These are phyloP conservation scores for Fusarium cyanostomum DNA, from an alignment of 2,329 filamentous ascomycete species.

Conservation along the genomic window DNA sequence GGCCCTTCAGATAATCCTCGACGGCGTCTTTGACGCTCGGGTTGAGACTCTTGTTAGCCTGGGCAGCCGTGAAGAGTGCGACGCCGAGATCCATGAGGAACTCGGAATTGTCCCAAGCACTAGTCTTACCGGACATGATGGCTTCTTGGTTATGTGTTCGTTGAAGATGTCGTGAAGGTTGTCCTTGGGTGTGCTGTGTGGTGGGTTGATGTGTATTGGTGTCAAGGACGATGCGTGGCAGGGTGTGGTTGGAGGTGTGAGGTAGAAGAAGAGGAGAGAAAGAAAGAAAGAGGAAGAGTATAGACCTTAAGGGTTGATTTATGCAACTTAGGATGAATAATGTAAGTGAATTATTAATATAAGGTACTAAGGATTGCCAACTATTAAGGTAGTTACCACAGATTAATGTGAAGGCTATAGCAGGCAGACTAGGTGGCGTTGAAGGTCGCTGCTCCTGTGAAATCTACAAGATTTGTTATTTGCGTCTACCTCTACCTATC, in stretches of 20 bases:
- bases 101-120: constrained; percentile 46
- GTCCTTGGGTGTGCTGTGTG: neutral
- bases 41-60: constrained; percentile 41
- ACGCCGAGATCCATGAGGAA: constrained; percentile 49
- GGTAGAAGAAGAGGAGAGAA: neutral
- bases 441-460: no score
- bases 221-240: no score
- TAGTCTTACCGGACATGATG: constrained; percentile 35
- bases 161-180: neutral
- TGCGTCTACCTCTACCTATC: neutral
- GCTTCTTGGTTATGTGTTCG: neutral
- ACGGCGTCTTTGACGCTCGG: constrained; percentile 45
- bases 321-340: neutral
- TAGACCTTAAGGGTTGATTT: neutral
- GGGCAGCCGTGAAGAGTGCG: constrained; percentile 46
- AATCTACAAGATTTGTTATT: neutral
- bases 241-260: no score
- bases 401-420: no score
- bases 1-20: constrained; percentile 45
- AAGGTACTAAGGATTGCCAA: no score
- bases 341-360: neutral
- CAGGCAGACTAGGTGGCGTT: no score
- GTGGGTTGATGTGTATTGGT: neutral
- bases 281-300: neutral
- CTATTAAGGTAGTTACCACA: no score